Evolutionary conservation across 2,329 filamentous ascomycete species (phyloP).

Genomic region (Thielaviopsis punctulata): DNA sequence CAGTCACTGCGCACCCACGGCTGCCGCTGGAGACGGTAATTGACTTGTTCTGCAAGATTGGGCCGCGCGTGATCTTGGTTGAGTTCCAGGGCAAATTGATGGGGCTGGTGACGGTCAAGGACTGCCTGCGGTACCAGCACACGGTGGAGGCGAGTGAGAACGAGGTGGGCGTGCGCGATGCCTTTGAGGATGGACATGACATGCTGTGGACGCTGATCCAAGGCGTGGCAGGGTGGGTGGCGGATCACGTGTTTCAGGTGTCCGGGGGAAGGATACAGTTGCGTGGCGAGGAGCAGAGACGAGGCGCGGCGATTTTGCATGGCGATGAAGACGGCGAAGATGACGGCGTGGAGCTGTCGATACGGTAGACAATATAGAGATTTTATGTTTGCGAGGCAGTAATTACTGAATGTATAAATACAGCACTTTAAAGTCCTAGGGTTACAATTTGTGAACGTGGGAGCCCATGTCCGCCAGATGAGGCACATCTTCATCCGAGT

Average conservation of each 20-base stretch:
- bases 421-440: neutral
- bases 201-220: conserved; percentile 44
- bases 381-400: neutral
- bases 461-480: neutral
- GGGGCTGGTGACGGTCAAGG: conserved; percentile 87
- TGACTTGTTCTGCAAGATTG: conserved; percentile 97
- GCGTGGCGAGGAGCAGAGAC: conserved; percentile 25
- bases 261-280: conserved; percentile 42
- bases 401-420: neutral
- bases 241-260: conserved; percentile 32
- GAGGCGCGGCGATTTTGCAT: conserved; percentile 27
- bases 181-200: conserved; percentile 40
- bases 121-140: conserved; percentile 94
- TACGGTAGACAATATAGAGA: conserved; percentile 15
- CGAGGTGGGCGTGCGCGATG: conserved; percentile 38
- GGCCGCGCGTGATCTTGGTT: conserved; percentile 78
- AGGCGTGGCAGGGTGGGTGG: conserved; percentile 39
- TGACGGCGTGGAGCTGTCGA: conserved; percentile 28
- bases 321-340: conserved; percentile 26
- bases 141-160: conserved; percentile 71
- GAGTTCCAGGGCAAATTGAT: conserved; percentile 73
- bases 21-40: conserved; percentile 91
- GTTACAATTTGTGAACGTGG: neutral
- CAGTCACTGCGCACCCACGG: conserved; percentile 77
- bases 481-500: neutral